These are phyloP conservation scores for Monarda citriodora DNA, from an alignment of 305 asterid genomes.

Conservation along the genomic window DNA sequence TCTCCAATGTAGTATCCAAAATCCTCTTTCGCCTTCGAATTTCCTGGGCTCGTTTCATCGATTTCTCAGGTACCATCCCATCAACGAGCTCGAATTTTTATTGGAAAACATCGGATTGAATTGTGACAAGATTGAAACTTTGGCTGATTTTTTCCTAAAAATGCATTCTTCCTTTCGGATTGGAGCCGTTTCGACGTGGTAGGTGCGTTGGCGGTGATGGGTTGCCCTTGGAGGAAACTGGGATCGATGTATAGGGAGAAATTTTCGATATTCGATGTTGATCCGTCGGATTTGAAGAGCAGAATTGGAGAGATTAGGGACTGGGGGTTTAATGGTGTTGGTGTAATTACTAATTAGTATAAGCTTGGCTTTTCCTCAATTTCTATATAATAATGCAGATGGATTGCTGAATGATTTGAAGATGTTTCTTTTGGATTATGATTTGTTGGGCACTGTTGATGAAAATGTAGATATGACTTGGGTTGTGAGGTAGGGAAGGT, in stretches of 20 bases:
- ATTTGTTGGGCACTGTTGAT: slow-evolving; percentile 40
- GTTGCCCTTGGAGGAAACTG: slow-evolving; percentile 72
- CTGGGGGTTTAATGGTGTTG: slow-evolving; percentile 40
- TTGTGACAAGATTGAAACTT: slow-evolving; percentile 13
- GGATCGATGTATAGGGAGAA: slow-evolving; percentile 45
- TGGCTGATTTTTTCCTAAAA: slow-evolving; percentile 24
- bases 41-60: slow-evolving; percentile 38
- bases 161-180: slow-evolving; percentile 48
- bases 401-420: slow-evolving; percentile 53
- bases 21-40: slow-evolving; percentile 32
- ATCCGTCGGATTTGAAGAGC: slow-evolving; percentile 24
- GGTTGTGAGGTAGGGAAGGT: slow-evolving; percentile 61
- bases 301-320: slow-evolving; percentile 34
- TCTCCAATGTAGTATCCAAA: slow-evolving; percentile 36
- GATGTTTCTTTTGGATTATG: slow-evolving; percentile 40
- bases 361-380: slow-evolving; percentile 57
- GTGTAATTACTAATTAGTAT: slow-evolving; percentile 48
- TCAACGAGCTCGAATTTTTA: slow-evolving; percentile 70
- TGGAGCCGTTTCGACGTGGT: slow-evolving; percentile 43
- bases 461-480: slow-evolving; percentile 47
- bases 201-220: slow-evolving; percentile 52
- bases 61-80: slow-evolving; percentile 75
- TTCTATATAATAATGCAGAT: slow-evolving; percentile 34
- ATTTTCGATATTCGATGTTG: slow-evolving; percentile 22
- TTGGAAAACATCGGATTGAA: slow-evolving; percentile 65